Evolutionary conservation across 2,329 filamentous ascomycete species (phyloP), one percentile per base, ranked within the genome.

Genomic region (Diaporthe caulivora): DNA sequence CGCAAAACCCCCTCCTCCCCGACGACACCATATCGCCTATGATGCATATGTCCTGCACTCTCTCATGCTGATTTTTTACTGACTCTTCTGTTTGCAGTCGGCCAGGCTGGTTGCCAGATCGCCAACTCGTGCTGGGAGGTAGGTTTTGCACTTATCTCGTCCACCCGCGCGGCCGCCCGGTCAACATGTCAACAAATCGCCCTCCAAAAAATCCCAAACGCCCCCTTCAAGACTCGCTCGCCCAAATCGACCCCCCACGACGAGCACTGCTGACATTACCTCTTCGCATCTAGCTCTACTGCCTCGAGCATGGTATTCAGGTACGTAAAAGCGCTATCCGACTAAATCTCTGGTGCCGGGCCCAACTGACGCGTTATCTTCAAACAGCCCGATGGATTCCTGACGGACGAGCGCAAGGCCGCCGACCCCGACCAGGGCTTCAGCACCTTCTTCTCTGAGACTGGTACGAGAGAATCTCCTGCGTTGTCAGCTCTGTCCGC

Each of bases 81-180:
- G 84, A 93, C 87, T 78, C 79, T 81, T 86, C 83, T 81, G 85
- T 76, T 6, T 80, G 68, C 83, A 99, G 97, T 99, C 91, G 97
- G 97, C 88, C 97, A 99, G 92, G 97, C 97, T 85, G 97, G 97
- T 93, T 98, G 97, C 92, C 97, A 99, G 87, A 99, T 99, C 84
- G 97, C 96, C 89, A 99, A 99, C 91, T 97, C 97, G 81, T 98
- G 97, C 92, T 99, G 97, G 97, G 97, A 99, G 95, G 97, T 99
- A 89, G 89, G 94, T 89, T 82, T 81, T 75, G 74, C 60, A 58
- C 49, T 24, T 34, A 40, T 71, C 49, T 72, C 29, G 64, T 62
- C 62, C 49, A 57, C 44, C 54, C 73, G 73, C 73, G 65, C 67
- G 15, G 73, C 73, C 71, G 71, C 57, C 73, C 54, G 44, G 65